These are phyloP conservation scores for Escallonia rubra DNA, from an alignment of 129 eudicot species.

Conservation along the genomic window DNA sequence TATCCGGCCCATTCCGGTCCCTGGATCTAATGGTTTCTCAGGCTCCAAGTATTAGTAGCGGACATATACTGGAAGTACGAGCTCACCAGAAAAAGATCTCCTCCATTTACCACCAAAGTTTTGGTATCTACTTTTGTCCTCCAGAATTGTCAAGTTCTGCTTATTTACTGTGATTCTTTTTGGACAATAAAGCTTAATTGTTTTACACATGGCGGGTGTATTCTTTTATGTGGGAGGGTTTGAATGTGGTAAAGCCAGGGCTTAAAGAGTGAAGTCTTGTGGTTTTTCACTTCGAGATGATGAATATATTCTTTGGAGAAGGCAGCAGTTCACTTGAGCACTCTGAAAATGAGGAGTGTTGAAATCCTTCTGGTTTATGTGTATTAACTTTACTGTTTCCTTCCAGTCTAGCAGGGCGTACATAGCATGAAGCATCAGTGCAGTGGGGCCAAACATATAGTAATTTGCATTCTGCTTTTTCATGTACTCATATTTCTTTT, in stretches of 20 bases:
- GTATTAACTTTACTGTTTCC: too few relatives aligned
- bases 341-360: too few relatives aligned
- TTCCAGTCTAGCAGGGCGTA: too few relatives aligned
- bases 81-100: neutral
- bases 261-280: neutral
- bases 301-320: too few relatives aligned
- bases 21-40: slow-evolving; percentile 45
- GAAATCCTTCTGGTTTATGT: too few relatives aligned
- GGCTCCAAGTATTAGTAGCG: slow-evolving; percentile 32
- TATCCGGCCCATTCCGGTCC: slow-evolving; percentile 41
- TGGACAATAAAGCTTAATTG: neutral
- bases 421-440: too few relatives aligned
- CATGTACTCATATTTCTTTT: too few relatives aligned
- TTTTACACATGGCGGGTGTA: neutral
- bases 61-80: too few relatives aligned
- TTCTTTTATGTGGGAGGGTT: neutral
- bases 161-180: neutral
- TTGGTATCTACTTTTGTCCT: slow-evolving; percentile 7
- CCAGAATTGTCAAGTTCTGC: neutral
- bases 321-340: too few relatives aligned
- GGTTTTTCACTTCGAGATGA: too few relatives aligned
- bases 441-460: too few relatives aligned
- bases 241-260: neutral
- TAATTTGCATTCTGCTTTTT: too few relatives aligned
- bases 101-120: slow-evolving; percentile 21